Evolutionary conservation across 495 filamentous ascomycete species (phyloP), one percentile per base, ranked within the genome.

Genomic region (Penicillium tannophilum): DNA sequence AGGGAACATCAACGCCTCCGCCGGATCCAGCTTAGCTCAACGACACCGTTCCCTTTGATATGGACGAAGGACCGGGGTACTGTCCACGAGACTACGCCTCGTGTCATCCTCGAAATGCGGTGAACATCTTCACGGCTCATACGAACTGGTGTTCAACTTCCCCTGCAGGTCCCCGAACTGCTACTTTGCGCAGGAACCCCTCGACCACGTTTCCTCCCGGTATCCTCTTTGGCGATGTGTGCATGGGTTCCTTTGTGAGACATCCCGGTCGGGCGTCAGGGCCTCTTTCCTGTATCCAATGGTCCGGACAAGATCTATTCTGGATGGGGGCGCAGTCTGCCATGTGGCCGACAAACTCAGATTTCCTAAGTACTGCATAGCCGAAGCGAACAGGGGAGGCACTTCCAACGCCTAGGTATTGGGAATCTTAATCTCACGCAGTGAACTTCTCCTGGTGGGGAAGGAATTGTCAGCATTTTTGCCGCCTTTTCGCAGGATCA

Each of bases 291-390:
- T 48, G 23, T 23, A 11, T 16, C 46, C 44, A 47, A 49, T 49
- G 3, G 17, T 9, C n/a, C 31, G 3, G 7, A 28, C 23, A 3
- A 33, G 14, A 49, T 31, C 26, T 30, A 17, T 28, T 14, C 12
- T 31, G 14, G 26, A 14, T 31, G 46, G 46, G 12, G 23, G 49
- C 48, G 16, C 42, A 43, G 19, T n/a, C 7, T 53, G 52, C 61
- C 52, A 60, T 63, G 56, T 63, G 56, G 61, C 55, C 16, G 17
- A 49, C 56, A 42, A 52, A 48, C 14, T 48, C 41, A 49, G 47
- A 56, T 30, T 36, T 39, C 4, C 16, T 36, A 10, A 20, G 20
- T 36, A 14, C 49, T 16, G 17, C 2, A 24, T 39, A 0, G n/a
- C 16, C n/a, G 23, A 17, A n/a, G 47, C 6, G n/a, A 33, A 9